These are phyloP conservation scores for Colletotrichum truncatum DNA, from an alignment of 2,329 filamentous ascomycete genomes.

Conservation along the genomic window DNA sequence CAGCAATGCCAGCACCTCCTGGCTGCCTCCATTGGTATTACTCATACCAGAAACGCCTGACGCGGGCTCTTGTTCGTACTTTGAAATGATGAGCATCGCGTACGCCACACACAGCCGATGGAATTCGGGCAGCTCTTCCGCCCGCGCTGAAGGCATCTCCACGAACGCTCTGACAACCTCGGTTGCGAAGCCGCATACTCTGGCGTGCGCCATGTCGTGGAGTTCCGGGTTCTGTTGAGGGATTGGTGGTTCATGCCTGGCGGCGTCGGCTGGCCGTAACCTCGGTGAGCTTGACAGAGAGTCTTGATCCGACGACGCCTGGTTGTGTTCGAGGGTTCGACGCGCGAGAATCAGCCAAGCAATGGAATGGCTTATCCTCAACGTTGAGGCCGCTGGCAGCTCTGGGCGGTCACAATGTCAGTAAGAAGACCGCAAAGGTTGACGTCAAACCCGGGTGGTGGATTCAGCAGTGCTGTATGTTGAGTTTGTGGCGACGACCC, in stretches of 20 bases:
- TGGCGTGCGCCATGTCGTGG: conserved; percentile 13
- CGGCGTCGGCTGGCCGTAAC: conserved; percentile 2
- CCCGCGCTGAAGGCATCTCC: conserved; percentile 22
- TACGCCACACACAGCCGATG: conserved; percentile 27
- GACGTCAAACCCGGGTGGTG: no score
- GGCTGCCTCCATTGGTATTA: not conserved
- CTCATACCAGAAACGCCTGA: not conserved
- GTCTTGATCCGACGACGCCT: conserved; percentile 23
- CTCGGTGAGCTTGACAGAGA: conserved; percentile 23
- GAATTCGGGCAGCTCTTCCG: conserved; percentile 27
- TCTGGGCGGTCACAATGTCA: conserved; percentile 30
- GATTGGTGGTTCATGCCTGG: not conserved
- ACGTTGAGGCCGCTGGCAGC: conserved; percentile 43
- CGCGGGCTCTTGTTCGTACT: conserved; percentile 15
- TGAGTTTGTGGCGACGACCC: no score
- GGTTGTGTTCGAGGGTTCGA: conserved; percentile 22
- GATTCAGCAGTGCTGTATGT: no score
- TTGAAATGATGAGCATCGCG: conserved; percentile 28
- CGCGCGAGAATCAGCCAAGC: conserved; percentile 43
- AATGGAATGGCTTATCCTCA: conserved; percentile 43
- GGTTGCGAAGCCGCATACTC: conserved; percentile 21
- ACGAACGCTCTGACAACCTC: conserved; percentile 25
- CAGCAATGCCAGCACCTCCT: conserved; percentile 19
- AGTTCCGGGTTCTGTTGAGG: not conserved
- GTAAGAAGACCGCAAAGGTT: no score